Conservation (phyloP, 129 eudicot species). For the carrot (Daucus carota) region DH1_v3.0 NC_030386.2:4930001-4930500, state of each 20-base stretch:
- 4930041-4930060: conserved; percentile 88
- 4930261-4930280: conserved; percentile 89
- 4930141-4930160: not conserved
- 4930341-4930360: not conserved
- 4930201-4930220: not conserved
- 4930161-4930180: not conserved
- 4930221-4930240: conserved; percentile 99
- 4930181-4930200: not conserved
- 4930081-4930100: conserved; percentile 80
- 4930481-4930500: conserved; percentile 20
- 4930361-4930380: not conserved
- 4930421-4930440: conserved; percentile 98
- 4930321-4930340: not conserved
- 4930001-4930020: conserved; percentile 90
- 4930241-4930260: conserved; percentile 86
- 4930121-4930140: not conserved
- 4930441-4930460: conserved; percentile 60
- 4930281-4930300: conserved; percentile 98
- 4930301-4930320: conserved; percentile 45
- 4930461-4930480: conserved; percentile 16
- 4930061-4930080: conserved; percentile 90
- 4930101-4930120: conserved; percentile 38
- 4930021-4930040: conserved; percentile 88
- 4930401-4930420: conserved; percentile 85
- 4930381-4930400: conserved; percentile 65